phyloP scores from a whole-genome alignment of 2,329 filamentous ascomycete species.

The Knufia fluminis region DNA sequence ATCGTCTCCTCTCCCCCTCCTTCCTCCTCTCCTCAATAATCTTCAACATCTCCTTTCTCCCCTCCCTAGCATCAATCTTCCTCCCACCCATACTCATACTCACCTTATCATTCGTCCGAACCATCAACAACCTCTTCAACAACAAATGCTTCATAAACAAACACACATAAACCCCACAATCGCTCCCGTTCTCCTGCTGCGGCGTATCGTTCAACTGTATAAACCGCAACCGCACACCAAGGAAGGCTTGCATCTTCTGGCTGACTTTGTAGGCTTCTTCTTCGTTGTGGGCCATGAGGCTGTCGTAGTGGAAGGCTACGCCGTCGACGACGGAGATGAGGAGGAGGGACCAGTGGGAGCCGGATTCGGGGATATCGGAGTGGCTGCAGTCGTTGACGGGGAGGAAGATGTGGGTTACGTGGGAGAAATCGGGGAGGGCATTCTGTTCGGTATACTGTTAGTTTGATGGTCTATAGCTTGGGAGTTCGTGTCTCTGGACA shows the following conservation, averaged over 20 bases:
- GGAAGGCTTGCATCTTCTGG: slow-evolving; percentile 57
- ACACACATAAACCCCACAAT: slow-evolving; percentile 95
- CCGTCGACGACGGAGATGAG: slow-evolving; percentile 82
- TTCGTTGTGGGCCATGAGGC: slow-evolving; percentile 65
- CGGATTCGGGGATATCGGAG: slow-evolving; percentile 69
- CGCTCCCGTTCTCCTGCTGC: slow-evolving; percentile 82
- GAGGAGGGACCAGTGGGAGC: slow-evolving; percentile 88
- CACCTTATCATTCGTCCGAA: slow-evolving; percentile 74
- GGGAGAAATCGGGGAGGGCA: slow-evolving; percentile 70
- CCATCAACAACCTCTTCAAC: slow-evolving; percentile 68
- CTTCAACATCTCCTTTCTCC: slow-evolving; percentile 80
- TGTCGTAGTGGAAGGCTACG: slow-evolving; percentile 95
- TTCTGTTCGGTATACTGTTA: slow-evolving; percentile 44
- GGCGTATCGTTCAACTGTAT: slow-evolving; percentile 76
- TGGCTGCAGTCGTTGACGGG: slow-evolving; percentile 86
- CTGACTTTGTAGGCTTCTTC: slow-evolving; percentile 62
- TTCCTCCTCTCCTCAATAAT: slow-evolving; percentile 81
- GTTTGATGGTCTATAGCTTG: slow-evolving; percentile 27
- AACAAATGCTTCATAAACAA: slow-evolving; percentile 91
- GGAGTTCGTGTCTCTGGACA: neutral
- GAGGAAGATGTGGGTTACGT: slow-evolving; percentile 85
- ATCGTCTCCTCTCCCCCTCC: slow-evolving; percentile 75
- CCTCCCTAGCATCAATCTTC: slow-evolving; percentile 68
- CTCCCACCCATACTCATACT: slow-evolving; percentile 88
- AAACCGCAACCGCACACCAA: slow-evolving; percentile 60